phyloP scores from a whole-genome alignment of 2,329 filamentous ascomycete genomes.

The Clonostachys rhizophaga region DNA sequence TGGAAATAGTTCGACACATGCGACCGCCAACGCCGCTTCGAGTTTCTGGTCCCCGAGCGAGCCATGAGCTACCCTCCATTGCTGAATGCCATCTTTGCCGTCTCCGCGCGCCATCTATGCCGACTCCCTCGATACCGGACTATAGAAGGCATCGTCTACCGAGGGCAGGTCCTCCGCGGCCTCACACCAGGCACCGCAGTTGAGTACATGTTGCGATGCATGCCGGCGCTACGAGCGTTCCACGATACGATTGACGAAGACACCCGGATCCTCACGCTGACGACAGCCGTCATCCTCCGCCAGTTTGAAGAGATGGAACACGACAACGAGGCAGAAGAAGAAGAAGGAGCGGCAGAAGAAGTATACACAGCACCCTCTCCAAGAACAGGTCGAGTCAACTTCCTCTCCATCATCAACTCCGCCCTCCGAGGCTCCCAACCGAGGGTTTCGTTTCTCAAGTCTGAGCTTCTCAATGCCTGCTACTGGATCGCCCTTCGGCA shows the following conservation, averaged over 20 bases:
- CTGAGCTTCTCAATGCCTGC: slow-evolving; percentile 29
- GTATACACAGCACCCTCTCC: background rate
- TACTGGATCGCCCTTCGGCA: slow-evolving; percentile 35
- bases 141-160: slow-evolving; percentile 17
- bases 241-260: slow-evolving; percentile 27
- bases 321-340: slow-evolving; percentile 19
- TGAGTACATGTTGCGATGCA: slow-evolving; percentile 31
- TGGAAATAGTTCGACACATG: background rate
- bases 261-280: slow-evolving; percentile 29
- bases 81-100: slow-evolving; percentile 29
- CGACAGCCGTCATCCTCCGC: slow-evolving; percentile 30
- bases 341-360: background rate
- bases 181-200: slow-evolving; percentile 21
- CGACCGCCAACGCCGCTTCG: slow-evolving; percentile 22
- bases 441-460: slow-evolving; percentile 21
- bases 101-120: slow-evolving; percentile 27
- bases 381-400: slow-evolving; percentile 20
- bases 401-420: slow-evolving; percentile 32
- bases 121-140: slow-evolving; percentile 25
- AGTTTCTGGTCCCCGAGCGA: slow-evolving; percentile 25
- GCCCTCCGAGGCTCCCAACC: slow-evolving; percentile 28
- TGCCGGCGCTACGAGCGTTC: slow-evolving; percentile 29
- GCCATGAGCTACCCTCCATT: slow-evolving; percentile 27
- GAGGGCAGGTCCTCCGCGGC: slow-evolving; percentile 15
- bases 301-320: slow-evolving; percentile 33